Base-by-base conservation (phyloP, 306 rosid species). In the Prosopis cineraria region DNA sequence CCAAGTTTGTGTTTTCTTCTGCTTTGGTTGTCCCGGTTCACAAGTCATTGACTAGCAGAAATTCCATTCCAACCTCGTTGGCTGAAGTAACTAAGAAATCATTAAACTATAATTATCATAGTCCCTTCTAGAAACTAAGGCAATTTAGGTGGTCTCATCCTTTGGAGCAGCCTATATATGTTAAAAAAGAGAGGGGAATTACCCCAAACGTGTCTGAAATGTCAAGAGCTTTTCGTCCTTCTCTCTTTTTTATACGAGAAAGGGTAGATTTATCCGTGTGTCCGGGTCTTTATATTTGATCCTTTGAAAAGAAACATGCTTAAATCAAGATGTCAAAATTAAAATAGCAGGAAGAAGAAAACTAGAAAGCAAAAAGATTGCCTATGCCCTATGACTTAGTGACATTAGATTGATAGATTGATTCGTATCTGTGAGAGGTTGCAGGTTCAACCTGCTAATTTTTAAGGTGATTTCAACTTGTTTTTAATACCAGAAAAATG, bases 111-210 rank as follows among this genome's bases (percentile, higher is more conserved):
- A 27, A 29, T 19, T 8, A 47, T 27, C 16, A 14, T 24, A 47
- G 10, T 22, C 55, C 43, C 80, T 37, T 66, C 55, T 60, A 78
- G 82, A 70, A 77, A 19, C 6, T 0, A 6, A 74, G 25, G 19
- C 19, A 44, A 69, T 55, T 13, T 12, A 75, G 11, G 27, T 30
- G 43, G 31, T 37, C 1, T 27, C 14, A 29, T 55, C 20, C 6
- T 70, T 36, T 79, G 56, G 34, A 71, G 65, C 44, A 27, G 14
- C 2, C 47, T 77, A 40, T 37, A 34, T 34, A 34, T 7, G 59
- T 25, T n/a, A 47, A 12, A 52, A 34, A 34, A 34, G n/a, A n/a
- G n/a, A n/a, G n/a, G n/a, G n/a, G n/a, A n/a, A n/a, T n/a, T n/a
- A n/a, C n/a, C n/a, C n/a, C n/a, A n/a, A n/a, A n/a, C n/a, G n/a